A percentile compares a stretch with the other conserved stretches of the same genome.
These are phyloP conservation scores for Aspergillus bertholletiae DNA, from an alignment of 495 filamentous ascomycete genomes.

Conservation along the genomic window DNA sequence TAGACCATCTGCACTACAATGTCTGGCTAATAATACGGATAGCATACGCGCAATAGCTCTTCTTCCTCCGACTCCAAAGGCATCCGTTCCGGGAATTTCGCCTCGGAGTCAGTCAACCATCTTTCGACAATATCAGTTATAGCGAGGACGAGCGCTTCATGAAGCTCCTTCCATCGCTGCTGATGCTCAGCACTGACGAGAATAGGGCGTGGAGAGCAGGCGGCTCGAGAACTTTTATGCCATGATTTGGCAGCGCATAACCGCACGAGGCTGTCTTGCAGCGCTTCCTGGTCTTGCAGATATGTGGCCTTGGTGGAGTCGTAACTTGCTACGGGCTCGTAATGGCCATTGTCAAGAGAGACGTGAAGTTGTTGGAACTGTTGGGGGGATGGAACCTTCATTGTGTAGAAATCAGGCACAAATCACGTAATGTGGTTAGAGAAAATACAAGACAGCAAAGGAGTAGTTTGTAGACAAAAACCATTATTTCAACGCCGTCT, in stretches of 20 bases:
- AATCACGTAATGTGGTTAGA: too few species aligned
- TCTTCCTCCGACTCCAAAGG: slow-evolving; percentile 35
- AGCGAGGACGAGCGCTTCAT: slow-evolving; percentile 26
- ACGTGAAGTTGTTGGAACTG: neutral
- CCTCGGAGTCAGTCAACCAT: slow-evolving; percentile 37
- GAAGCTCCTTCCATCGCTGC: slow-evolving; percentile 17
- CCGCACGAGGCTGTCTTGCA: neutral
- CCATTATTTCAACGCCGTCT: too few species aligned
- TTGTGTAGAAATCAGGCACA: too few species aligned
- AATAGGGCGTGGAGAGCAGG: slow-evolving; percentile 15
- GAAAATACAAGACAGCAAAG: too few species aligned
- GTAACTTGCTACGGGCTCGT: neutral
- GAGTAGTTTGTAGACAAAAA: too few species aligned
- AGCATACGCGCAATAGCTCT: slow-evolving; percentile 21
- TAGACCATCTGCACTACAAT: neutral
- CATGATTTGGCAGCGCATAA: neutral
- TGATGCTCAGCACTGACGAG: slow-evolving; percentile 12
- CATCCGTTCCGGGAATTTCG: slow-evolving; percentile 34
- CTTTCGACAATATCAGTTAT: slow-evolving; percentile 35
- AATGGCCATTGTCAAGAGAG: neutral
- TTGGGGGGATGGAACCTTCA: neutral
- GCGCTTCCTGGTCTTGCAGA: neutral
- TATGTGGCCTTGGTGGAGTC: neutral
- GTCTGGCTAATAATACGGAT: too few species aligned
- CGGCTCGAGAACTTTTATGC: neutral